Evolutionary conservation across 345 rosid genomes (phyloP).

Genomic region (Populus alba): DNA sequence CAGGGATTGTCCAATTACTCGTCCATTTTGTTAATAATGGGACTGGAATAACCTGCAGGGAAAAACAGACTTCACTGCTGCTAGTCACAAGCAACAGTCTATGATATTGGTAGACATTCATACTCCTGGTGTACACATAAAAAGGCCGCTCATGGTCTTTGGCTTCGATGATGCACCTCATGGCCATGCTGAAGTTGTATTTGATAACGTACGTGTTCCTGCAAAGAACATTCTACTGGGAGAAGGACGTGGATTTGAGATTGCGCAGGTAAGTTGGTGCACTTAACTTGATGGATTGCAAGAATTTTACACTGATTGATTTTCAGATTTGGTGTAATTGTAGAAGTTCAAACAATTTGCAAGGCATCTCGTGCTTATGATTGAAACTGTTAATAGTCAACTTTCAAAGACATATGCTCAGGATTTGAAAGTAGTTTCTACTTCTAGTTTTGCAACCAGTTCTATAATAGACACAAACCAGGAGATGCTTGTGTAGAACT

Average conservation of each 20-base stretch:
- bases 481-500: not conserved
- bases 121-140: slow-evolving; percentile 69
- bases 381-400: not conserved
- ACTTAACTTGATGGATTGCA: not conserved
- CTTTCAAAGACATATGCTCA: not conserved
- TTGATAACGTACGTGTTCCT: slow-evolving; percentile 73
- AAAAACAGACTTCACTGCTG: slow-evolving; percentile 75
- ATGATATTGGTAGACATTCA: slow-evolving; percentile 84
- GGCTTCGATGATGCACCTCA: slow-evolving; percentile 99
- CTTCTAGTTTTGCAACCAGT: not conserved
- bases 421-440: not conserved
- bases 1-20: slow-evolving; percentile 2
- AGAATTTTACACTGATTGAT: not conserved
- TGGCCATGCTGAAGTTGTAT: slow-evolving; percentile 89
- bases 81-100: slow-evolving; percentile 90
- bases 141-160: slow-evolving; percentile 81
- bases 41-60: slow-evolving; percentile 52
- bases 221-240: slow-evolving; percentile 84
- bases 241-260: slow-evolving; percentile 98
- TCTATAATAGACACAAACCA: not conserved
- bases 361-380: not conserved
- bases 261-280: slow-evolving; percentile 75
- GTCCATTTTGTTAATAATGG: not conserved
- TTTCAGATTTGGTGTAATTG: not conserved
- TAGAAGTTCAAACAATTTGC: not conserved